Percentiles rank a stretch among this genome's conserved stretches.
Evolutionary conservation across 352 stramenopile genomes (phyloP).

Genomic region (Phytophthora tubulina): DNA sequence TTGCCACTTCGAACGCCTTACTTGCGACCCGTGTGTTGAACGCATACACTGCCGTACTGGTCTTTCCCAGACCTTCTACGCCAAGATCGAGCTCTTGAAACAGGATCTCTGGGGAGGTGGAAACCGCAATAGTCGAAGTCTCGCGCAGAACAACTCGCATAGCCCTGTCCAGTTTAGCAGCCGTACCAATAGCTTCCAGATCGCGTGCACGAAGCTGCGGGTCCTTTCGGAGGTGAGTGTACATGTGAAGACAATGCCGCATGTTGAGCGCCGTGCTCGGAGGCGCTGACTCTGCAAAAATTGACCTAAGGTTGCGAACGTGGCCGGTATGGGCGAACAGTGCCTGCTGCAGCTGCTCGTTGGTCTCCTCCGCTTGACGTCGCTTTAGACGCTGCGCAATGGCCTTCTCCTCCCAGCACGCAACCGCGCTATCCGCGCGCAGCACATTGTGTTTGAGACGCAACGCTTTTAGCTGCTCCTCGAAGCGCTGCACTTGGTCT

Average conservation of each 20-base stretch:
- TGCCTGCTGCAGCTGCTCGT: conserved; percentile 40
- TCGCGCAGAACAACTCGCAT: conserved; percentile 51
- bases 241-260: conserved; percentile 53
- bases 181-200: conserved; percentile 35
- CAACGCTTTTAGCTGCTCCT: conserved; percentile 34
- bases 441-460: conserved; percentile 27
- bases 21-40: conserved; percentile 41
- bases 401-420: conserved; percentile 43
- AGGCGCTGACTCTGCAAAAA: conserved; percentile 37
- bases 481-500: conserved; percentile 31
- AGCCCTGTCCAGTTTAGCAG: conserved; percentile 50
- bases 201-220: conserved; percentile 44
- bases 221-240: conserved; percentile 46
- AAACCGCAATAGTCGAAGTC: conserved; percentile 40
- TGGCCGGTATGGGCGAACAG: conserved; percentile 24
- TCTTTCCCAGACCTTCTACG: conserved; percentile 37
- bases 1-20: conserved; percentile 41
- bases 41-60: conserved; percentile 47
- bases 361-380: conserved; percentile 25
- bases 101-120: conserved; percentile 41
- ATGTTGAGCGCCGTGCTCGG: conserved; percentile 46
- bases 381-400: conserved; percentile 35
- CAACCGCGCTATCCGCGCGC: conserved; percentile 27
- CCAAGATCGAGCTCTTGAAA: conserved; percentile 44
- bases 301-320: conserved; percentile 30